A percentile compares a stretch with the other conserved stretches of the same genome.
Conservation (phyloP, 2,329 filamentous ascomycete genomes). For the Aspergillus luchuensis region DNA sequence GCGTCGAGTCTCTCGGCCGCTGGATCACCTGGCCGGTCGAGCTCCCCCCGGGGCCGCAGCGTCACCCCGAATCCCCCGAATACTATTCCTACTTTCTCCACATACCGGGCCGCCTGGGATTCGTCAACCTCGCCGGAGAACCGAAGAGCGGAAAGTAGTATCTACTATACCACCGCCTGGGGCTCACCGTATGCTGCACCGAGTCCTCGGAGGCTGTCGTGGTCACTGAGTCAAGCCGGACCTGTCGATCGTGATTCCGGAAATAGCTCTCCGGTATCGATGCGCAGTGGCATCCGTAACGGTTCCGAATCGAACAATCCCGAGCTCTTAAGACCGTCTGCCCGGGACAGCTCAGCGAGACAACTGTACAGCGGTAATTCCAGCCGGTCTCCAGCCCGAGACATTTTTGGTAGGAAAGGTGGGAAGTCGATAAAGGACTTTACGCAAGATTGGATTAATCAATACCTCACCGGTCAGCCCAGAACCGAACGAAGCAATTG, state of each 20-base stretch:
- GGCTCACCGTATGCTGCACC: slow-evolving; percentile 81
- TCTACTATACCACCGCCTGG: slow-evolving; percentile 78
- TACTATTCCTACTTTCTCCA: slow-evolving; percentile 35
- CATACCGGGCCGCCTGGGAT: slow-evolving; percentile 36
- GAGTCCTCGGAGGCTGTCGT: slow-evolving; percentile 48
- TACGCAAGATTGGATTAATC: slow-evolving; percentile 83
- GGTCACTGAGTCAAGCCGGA: slow-evolving; percentile 49
- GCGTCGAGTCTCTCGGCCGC: slow-evolving; percentile 39
- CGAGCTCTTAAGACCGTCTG: slow-evolving; percentile 33
- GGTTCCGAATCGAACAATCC: slow-evolving; percentile 28
- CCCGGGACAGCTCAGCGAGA: slow-evolving; percentile 27
- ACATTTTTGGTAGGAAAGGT: slow-evolving; percentile 28
- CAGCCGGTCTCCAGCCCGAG: slow-evolving; percentile 28
- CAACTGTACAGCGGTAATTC: slow-evolving; percentile 29
- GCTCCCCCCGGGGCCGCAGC: slow-evolving; percentile 28
- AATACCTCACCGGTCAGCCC: slow-evolving; percentile 72
- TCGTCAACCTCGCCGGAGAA: slow-evolving; percentile 45
- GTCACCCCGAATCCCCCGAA: slow-evolving; percentile 32
- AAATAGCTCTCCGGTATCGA: slow-evolving; percentile 39
- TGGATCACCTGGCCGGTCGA: slow-evolving; percentile 37
- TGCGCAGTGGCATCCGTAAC: slow-evolving; percentile 27
- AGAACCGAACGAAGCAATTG: slow-evolving; percentile 74
- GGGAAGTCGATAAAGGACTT: slow-evolving; percentile 56
- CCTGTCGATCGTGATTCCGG: slow-evolving; percentile 41
- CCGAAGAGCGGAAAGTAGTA: slow-evolving; percentile 50